phyloP scores from a whole-genome alignment of 495 filamentous ascomycete species.

The Chaetomium fimeti region DNA sequence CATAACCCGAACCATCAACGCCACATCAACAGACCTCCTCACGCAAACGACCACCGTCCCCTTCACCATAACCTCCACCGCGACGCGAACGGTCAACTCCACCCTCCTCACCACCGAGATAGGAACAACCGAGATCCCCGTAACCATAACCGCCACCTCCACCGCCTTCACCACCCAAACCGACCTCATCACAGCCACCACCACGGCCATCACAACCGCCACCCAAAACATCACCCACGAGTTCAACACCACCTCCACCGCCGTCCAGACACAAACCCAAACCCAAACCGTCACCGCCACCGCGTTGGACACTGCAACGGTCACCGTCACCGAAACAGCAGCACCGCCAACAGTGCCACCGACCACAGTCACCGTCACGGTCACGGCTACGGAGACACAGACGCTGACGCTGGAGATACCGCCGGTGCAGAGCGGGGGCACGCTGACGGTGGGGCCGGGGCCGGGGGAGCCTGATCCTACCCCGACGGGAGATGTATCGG shows the following conservation, averaged over 20 bases:
- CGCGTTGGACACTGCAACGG: neutral
- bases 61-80: neutral
- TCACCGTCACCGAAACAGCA: neutral
- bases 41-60: neutral
- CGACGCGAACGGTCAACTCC: constrained; percentile 6
- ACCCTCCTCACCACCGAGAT: constrained; percentile 7
- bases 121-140: neutral
- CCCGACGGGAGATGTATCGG: no score
- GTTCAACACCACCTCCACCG: neutral
- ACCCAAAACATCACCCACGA: neutral
- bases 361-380: neutral
- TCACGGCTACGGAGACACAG: neutral
- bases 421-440: no score
- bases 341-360: neutral
- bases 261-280: neutral
- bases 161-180: constrained; percentile 1
- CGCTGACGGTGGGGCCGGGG: no score
- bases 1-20: neutral
- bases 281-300: neutral
- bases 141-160: neutral
- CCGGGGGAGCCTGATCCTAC: no score
- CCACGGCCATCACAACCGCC: neutral
- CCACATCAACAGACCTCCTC: neutral
- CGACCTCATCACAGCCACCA: constrained; percentile 1
- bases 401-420: neutral